Percentiles rank a stretch among this genome's conserved stretches.
phyloP scores from a whole-genome alignment of 1,284 basidiomycete species.

The Pseudomicrostroma phylloplanum region DNA sequence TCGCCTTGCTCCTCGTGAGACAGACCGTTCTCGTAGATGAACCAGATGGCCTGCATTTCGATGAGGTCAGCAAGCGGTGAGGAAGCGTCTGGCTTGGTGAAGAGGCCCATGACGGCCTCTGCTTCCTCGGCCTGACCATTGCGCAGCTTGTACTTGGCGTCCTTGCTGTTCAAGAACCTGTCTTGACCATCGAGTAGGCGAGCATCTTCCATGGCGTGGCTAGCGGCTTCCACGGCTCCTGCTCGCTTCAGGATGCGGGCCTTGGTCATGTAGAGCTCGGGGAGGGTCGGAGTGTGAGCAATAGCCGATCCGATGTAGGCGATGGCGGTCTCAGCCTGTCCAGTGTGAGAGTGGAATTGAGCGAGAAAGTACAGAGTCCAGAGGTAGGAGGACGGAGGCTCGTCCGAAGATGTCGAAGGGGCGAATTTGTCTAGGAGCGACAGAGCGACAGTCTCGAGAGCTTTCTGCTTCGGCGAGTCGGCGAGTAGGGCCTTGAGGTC shows the following conservation, averaged over 20 bases:
- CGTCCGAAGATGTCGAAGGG: constrained; percentile 34
- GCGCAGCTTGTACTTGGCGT: constrained; percentile 81
- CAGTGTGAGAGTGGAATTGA: constrained; percentile 70
- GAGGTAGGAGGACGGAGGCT: constrained; percentile 77
- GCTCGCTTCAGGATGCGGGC: constrained; percentile 80
- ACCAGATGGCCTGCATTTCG: constrained; percentile 92
- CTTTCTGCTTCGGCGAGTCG: constrained; percentile 59
- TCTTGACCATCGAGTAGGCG: constrained; percentile 86
- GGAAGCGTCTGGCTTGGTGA: constrained; percentile 55
- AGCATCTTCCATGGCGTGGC: constrained; percentile 72
- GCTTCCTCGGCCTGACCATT: constrained; percentile 61
- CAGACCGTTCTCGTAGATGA: constrained; percentile 75
- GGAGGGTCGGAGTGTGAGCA: constrained; percentile 83
- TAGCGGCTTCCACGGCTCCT: constrained; percentile 73
- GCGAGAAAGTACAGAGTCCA: constrained; percentile 95
- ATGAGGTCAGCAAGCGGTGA: constrained; percentile 74
- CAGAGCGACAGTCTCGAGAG: constrained; percentile 65
- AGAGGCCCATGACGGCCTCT: constrained; percentile 33
- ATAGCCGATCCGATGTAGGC: constrained; percentile 64
- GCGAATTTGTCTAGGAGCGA: constrained; percentile 29
- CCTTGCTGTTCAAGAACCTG: constrained; percentile 88
- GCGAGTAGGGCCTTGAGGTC: constrained; percentile 86
- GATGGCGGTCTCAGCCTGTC: constrained; percentile 58
- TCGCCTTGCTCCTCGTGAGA: constrained; percentile 64
- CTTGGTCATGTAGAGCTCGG: constrained; percentile 78